A percentile compares a stretch with the other conserved stretches of the same genome.
Conservation (phyloP, 345 rosid species). For the Rubroshorea leprosula region DNA sequence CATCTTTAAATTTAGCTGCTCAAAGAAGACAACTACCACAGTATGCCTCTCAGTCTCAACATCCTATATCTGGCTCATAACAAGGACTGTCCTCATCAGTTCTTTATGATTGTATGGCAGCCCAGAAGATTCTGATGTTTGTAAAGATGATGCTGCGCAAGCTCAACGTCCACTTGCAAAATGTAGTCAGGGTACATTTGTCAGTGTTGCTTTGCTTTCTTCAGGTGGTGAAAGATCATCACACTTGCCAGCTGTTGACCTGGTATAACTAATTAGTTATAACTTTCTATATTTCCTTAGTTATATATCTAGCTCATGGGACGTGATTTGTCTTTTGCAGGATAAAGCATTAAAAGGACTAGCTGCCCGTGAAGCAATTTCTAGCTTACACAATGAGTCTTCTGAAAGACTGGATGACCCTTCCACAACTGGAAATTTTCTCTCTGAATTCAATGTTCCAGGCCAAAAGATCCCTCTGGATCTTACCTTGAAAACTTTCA, state of each 20-base stretch:
- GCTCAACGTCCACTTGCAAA: slow-evolving; percentile 39
- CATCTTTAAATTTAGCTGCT: neutral
- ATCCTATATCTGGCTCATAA: neutral
- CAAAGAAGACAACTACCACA: neutral
- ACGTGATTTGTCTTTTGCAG: slow-evolving; percentile 33
- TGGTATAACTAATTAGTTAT: slow-evolving; percentile 49
- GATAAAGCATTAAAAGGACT: slow-evolving; percentile 86
- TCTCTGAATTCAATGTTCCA: slow-evolving; percentile 46
- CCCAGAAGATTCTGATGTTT: slow-evolving; percentile 35
- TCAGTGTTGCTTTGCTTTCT: slow-evolving; percentile 80
- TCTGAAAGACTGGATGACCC: slow-evolving; percentile 35
- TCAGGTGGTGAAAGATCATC: slow-evolving; percentile 47
- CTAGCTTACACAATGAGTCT: slow-evolving; percentile 29
- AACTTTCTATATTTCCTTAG: slow-evolving; percentile 11
- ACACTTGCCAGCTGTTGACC: slow-evolving; percentile 48
- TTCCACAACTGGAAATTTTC: slow-evolving; percentile 30
- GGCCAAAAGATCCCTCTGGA: slow-evolving; percentile 75
- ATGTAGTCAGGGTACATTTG: slow-evolving; percentile 60
- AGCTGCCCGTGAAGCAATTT: slow-evolving; percentile 39
- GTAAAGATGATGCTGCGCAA: slow-evolving; percentile 30
- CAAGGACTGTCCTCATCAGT: neutral
- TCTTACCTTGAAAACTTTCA: slow-evolving; percentile 74
- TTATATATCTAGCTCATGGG: slow-evolving; percentile 2
- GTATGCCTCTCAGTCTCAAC: neutral
- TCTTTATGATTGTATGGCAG: slow-evolving; percentile 31